phyloP scores from a whole-genome alignment of 2,329 filamentous ascomycete genomes.

The Colletotrichum musae region DNA sequence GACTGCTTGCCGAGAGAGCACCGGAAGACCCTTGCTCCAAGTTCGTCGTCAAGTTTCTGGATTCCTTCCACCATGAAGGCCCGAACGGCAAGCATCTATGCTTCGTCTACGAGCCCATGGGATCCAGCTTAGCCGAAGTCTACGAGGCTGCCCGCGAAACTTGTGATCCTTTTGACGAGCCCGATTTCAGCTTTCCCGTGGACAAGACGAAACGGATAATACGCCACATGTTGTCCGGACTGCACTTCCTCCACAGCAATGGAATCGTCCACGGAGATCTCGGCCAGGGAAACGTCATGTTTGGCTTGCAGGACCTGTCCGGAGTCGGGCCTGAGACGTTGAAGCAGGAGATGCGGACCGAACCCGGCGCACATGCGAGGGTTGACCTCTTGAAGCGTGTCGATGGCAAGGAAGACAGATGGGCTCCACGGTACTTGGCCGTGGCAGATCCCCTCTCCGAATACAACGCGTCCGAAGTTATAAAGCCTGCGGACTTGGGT shows the following conservation, averaged over 20 bases:
- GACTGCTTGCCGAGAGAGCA: conserved; percentile 30
- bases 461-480: background rate
- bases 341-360: background rate
- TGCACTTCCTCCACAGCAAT: conserved; percentile 28
- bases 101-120: conserved; percentile 51
- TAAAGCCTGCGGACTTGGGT: conserved; percentile 28
- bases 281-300: conserved; percentile 30
- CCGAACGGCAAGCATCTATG: conserved; percentile 52
- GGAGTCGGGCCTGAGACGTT: background rate
- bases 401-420: conserved; percentile 22
- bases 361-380: background rate
- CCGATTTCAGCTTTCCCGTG: background rate
- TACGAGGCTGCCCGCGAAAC: conserved; percentile 40
- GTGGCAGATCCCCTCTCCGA: conserved; percentile 1
- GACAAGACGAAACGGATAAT: background rate
- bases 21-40: conserved; percentile 1
- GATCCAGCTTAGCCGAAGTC: conserved; percentile 43
- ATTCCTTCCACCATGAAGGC: conserved; percentile 49
- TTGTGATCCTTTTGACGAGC: background rate
- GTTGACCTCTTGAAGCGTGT: conserved; percentile 4
- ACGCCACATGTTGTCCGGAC: conserved; percentile 15
- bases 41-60: conserved; percentile 43
- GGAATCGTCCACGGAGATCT: conserved; percentile 34
- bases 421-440: conserved; percentile 27
- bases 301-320: conserved; percentile 14